phyloP scores from a whole-genome alignment of 2,329 filamentous ascomycete species.

The Mycosphaerella arachidis region DNA sequence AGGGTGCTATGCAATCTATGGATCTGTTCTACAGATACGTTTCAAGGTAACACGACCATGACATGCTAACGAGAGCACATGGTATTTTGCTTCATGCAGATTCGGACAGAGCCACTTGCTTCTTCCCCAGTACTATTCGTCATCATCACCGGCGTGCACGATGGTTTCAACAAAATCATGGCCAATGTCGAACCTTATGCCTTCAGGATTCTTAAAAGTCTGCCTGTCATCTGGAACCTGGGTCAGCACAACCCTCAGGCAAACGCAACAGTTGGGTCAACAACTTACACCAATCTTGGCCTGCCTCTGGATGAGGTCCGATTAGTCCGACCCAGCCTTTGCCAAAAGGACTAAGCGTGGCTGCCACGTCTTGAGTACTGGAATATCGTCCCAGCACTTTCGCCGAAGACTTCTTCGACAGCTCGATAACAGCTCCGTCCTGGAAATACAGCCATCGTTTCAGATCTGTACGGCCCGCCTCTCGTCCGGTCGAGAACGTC shows the following conservation, averaged over 20 bases:
- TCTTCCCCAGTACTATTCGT: background rate
- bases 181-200: constrained; percentile 17
- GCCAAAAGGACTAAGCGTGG: constrained; percentile 15
- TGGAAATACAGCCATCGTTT: constrained; percentile 24
- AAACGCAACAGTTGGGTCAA: background rate
- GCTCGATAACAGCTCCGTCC: constrained; percentile 16
- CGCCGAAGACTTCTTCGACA: constrained; percentile 6
- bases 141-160: constrained; percentile 5
- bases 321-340: constrained; percentile 21
- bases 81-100: background rate
- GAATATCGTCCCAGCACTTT: constrained; percentile 20
- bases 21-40: too few species aligned
- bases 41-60: too few species aligned
- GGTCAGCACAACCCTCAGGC: constrained; percentile 1
- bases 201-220: constrained; percentile 12
- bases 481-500: constrained; percentile 15
- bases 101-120: background rate
- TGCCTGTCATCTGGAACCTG: constrained; percentile 5
- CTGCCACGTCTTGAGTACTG: constrained; percentile 19
- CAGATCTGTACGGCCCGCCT: constrained; percentile 9
- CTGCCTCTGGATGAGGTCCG: constrained; percentile 22
- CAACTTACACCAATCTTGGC: constrained; percentile 22
- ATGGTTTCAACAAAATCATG: constrained; percentile 15
- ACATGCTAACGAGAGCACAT: too few species aligned
- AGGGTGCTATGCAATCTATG: too few species aligned